These are phyloP conservation scores for Letharia lupina DNA, from an alignment of 495 filamentous ascomycete species.

Conservation along the genomic window DNA sequence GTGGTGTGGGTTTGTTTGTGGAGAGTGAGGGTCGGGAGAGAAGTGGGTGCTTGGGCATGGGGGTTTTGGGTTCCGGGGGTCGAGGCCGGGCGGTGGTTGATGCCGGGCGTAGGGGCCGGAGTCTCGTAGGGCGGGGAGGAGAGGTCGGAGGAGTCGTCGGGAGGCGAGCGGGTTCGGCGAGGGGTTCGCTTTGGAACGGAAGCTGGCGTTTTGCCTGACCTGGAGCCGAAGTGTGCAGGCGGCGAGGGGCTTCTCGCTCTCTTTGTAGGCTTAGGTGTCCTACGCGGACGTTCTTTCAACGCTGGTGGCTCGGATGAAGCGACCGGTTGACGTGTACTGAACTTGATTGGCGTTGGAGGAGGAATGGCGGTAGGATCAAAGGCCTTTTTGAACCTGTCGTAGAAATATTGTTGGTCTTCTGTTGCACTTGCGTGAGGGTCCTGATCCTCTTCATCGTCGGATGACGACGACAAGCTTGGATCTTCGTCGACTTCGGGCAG, in stretches of 20 bases:
- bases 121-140: neutral
- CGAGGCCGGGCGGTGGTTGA: neutral
- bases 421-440: neutral
- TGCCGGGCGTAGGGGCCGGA: neutral
- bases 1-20: conserved; percentile 2
- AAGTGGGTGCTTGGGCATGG: neutral
- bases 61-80: no score
- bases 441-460: neutral
- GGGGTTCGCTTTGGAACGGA: neutral
- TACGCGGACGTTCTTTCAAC: neutral
- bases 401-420: neutral
- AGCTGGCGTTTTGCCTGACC: neutral
- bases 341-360: neutral
- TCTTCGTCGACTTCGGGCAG: neutral
- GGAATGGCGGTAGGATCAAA: neutral
- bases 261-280: neutral
- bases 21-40: neutral
- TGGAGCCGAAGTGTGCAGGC: neutral
- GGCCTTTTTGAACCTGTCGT: neutral
- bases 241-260: neutral
- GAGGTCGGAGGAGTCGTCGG: neutral
- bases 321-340: neutral
- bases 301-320: neutral
- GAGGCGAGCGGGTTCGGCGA: neutral
- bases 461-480: neutral